Conservation (phyloP, 768 basidiomycete genomes). For the Podaxis sp. region DNA sequence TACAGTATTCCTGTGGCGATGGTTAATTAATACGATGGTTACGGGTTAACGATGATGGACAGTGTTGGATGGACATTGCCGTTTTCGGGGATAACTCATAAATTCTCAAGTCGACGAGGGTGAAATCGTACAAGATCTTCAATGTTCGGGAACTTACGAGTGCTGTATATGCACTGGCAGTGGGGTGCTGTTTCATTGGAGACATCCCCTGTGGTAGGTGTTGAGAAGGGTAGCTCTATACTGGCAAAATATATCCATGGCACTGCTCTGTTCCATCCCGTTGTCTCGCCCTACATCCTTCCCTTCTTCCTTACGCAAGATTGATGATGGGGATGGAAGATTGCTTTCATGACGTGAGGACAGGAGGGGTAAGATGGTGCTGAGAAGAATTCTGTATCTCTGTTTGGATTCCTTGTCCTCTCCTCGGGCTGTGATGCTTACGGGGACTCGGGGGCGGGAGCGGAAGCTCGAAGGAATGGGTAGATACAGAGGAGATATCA, state of each 20-base stretch:
- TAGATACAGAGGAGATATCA: conserved; percentile 11
- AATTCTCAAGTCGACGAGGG: background rate
- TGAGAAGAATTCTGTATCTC: background rate
- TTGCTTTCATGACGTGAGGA: conserved; percentile 5
- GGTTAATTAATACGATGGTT: background rate
- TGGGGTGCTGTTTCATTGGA: background rate
- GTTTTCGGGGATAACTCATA: background rate
- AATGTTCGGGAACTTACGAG: background rate
- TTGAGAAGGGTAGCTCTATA: background rate
- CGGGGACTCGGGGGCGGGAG: conserved; percentile 6
- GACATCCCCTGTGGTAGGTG: background rate
- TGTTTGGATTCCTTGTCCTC: background rate
- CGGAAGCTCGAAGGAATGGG: conserved; percentile 1
- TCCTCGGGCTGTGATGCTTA: conserved; percentile 6
- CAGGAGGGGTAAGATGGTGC: conserved; percentile 1
- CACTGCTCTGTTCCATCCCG: background rate
- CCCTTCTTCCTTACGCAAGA: conserved; percentile 6
- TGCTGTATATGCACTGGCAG: background rate
- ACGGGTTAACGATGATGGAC: background rate
- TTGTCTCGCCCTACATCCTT: background rate
- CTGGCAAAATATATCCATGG: background rate
- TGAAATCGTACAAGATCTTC: background rate
- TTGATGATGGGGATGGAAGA: conserved; percentile 7
- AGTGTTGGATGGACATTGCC: background rate
- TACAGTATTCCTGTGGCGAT: background rate